These are phyloP conservation scores for Alternaria metachromatica DNA, from an alignment of 2,329 filamentous ascomycete genomes.

Conservation along the genomic window DNA sequence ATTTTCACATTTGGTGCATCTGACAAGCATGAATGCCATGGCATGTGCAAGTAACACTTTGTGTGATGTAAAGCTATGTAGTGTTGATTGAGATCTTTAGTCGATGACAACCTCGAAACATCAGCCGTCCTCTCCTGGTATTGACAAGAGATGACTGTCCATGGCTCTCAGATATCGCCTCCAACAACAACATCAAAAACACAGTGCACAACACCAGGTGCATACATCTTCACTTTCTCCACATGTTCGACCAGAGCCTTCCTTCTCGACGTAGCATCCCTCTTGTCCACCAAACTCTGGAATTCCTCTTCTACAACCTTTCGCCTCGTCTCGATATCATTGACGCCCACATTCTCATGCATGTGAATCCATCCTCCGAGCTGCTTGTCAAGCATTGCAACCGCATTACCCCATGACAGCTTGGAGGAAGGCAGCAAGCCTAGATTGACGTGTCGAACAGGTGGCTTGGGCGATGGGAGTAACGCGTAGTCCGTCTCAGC, in stretches of 20 bases:
- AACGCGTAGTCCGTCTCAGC: constrained; percentile 26
- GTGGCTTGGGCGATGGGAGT: constrained; percentile 23
- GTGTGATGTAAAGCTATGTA: not conserved
- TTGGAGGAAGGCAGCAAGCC: constrained; percentile 63
- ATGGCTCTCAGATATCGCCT: not conserved
- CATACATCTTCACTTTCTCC: constrained; percentile 64
- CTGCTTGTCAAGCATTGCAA: constrained; percentile 53
- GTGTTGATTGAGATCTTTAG: not conserved
- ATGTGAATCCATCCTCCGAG: constrained; percentile 65
- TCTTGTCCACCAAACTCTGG: constrained; percentile 25
- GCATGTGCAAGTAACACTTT: not conserved
- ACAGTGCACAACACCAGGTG: constrained; percentile 66
- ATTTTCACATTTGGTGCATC: not conserved
- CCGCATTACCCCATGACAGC: constrained; percentile 58
- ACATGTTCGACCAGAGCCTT: constrained; percentile 57
- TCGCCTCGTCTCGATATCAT: constrained; percentile 31
- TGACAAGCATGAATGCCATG: not conserved
- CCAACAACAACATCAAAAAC: constrained; percentile 61
- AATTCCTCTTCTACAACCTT: constrained; percentile 52
- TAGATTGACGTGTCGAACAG: constrained; percentile 64
- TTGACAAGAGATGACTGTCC: not conserved
- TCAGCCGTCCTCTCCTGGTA: not conserved
- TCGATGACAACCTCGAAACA: not conserved
- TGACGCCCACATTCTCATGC: constrained; percentile 64
- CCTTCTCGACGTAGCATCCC: not conserved